Conservation (phyloP, 2,329 filamentous ascomycete genomes). For the Immersiporthe knoxdaviesiana region DNA sequence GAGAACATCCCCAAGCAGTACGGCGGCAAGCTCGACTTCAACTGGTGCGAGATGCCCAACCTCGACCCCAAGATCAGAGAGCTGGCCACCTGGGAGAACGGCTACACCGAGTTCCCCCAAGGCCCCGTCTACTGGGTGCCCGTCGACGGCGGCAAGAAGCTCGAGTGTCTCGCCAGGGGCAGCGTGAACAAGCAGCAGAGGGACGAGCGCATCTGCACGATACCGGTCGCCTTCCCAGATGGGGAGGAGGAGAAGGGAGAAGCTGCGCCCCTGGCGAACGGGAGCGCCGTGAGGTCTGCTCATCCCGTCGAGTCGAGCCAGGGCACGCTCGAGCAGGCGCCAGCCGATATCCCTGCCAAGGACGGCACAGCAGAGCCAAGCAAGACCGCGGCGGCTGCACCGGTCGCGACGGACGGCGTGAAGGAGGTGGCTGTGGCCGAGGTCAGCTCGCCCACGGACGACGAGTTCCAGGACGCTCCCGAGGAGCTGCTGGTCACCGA, state of each 20-base stretch:
- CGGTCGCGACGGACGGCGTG: slow-evolving; percentile 21
- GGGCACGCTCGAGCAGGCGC: background rate
- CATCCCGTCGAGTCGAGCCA: background rate
- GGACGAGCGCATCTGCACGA: slow-evolving; percentile 53
- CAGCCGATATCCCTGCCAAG: background rate
- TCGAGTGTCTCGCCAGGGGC: slow-evolving; percentile 60
- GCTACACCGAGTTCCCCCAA: slow-evolving; percentile 54
- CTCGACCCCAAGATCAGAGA: slow-evolving; percentile 66
- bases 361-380: slow-evolving; percentile 27
- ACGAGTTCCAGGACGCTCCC: slow-evolving; percentile 18
- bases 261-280: slow-evolving; percentile 23
- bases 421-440: slow-evolving; percentile 20
- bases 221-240: slow-evolving; percentile 41
- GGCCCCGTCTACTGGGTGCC: slow-evolving; percentile 63
- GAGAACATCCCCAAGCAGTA: slow-evolving; percentile 87
- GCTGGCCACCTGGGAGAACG: slow-evolving; percentile 56
- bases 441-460: slow-evolving; percentile 8
- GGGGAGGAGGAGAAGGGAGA: slow-evolving; percentile 20
- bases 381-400: background rate
- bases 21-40: slow-evolving; percentile 82
- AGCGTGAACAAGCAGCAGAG: slow-evolving; percentile 49
- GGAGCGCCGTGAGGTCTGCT: slow-evolving; percentile 16
- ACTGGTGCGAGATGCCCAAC: slow-evolving; percentile 74
- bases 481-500: slow-evolving; percentile 19
- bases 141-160: slow-evolving; percentile 46